Percentiles rank a stretch among this genome's conserved stretches.
Conservation (phyloP, 1,139 yeast species). For the Saccharomyces hybrid region DNA sequence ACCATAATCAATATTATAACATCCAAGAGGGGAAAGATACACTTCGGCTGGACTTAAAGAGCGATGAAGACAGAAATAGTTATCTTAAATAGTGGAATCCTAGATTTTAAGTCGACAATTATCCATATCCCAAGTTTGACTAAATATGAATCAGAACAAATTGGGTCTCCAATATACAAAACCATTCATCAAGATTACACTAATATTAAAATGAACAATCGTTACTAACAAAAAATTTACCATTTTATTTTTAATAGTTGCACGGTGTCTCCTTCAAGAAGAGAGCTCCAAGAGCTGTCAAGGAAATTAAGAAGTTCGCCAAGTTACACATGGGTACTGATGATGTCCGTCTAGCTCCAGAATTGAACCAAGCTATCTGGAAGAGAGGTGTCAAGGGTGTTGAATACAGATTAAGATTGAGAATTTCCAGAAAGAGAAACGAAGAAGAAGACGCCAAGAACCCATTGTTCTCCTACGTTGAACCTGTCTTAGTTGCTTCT, state of each 20-base stretch:
- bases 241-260: constrained; percentile 41
- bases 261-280: constrained; percentile 98
- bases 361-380: constrained; percentile 98
- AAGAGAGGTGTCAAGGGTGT: constrained; percentile 99
- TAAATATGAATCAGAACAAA: neutral
- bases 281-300: constrained; percentile 99
- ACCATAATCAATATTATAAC: neutral
- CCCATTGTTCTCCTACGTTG: constrained; percentile 96
- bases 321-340: constrained; percentile 98
- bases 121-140: neutral
- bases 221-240: neutral
- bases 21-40: neutral
- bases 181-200: neutral
- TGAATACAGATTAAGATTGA: constrained; percentile 95
- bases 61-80: neutral
- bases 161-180: neutral
- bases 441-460: constrained; percentile 99
- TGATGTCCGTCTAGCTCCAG: constrained; percentile 99
- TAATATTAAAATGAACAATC: neutral
- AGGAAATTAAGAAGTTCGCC: constrained; percentile 98
- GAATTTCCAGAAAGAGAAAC: constrained; percentile 99
- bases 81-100: neutral
- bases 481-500: constrained; percentile 90
- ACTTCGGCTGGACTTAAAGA: neutral
- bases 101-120: neutral